Evolutionary conservation across 1,139 yeast species (phyloP).

Genomic region (Magnusiomyces paraingens): DNA sequence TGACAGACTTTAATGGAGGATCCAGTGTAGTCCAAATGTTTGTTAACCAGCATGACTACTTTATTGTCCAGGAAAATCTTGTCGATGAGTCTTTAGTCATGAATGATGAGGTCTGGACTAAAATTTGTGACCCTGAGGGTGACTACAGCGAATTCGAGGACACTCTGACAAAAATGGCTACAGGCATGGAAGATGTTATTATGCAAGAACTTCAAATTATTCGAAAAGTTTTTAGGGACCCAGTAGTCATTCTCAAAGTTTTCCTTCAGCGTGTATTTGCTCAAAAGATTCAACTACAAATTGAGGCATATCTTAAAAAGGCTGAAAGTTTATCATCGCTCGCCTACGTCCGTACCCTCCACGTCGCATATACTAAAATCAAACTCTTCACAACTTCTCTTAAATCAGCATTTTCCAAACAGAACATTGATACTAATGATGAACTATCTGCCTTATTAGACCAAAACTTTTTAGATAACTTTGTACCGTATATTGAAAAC

Average conservation of each 20-base stretch:
- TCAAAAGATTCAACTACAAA: slow-evolving; percentile 60
- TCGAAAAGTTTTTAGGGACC: slow-evolving; percentile 62
- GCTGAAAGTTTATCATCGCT: slow-evolving; percentile 61
- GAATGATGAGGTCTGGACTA: slow-evolving; percentile 40
- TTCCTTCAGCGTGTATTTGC: slow-evolving; percentile 75
- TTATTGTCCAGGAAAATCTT: slow-evolving; percentile 46
- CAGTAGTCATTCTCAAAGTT: slow-evolving; percentile 58
- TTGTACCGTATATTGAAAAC: slow-evolving; percentile 63
- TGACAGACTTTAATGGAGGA: slow-evolving; percentile 81
- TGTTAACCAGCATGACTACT: slow-evolving; percentile 73
- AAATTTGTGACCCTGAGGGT: slow-evolving; percentile 42
- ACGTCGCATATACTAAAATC: slow-evolving; percentile 54
- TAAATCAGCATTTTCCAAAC: slow-evolving; percentile 45
- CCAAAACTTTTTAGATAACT: slow-evolving; percentile 64
- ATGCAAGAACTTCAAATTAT: slow-evolving; percentile 70
- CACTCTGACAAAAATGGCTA: slow-evolving; percentile 36
- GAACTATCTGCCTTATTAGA: slow-evolving; percentile 56
- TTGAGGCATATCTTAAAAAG: slow-evolving; percentile 54
- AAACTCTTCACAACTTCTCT: slow-evolving; percentile 62
- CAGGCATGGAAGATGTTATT: slow-evolving; percentile 43
- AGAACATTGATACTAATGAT: slow-evolving; percentile 39
- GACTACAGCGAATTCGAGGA: slow-evolving; percentile 38
- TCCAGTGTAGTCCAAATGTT: slow-evolving; percentile 74
- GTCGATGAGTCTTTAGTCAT: slow-evolving; percentile 33
- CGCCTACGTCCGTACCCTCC: slow-evolving; percentile 74